phyloP scores from a whole-genome alignment of 176 grass and related monocot genomes.

The Carex pumila region DNA sequence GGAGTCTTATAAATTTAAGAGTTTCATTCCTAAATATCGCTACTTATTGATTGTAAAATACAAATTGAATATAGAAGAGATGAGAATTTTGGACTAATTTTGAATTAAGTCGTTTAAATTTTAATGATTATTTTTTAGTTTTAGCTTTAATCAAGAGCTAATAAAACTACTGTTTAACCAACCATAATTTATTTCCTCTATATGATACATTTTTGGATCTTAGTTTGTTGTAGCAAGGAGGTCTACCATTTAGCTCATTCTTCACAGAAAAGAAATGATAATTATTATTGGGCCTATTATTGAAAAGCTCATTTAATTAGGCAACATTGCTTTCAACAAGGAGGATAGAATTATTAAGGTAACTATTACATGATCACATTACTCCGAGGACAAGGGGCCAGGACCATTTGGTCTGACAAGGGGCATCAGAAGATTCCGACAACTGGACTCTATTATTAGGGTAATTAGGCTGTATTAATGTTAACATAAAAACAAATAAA shows the following conservation, averaged over 20 bases:
- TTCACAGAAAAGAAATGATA: background rate
- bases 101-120: background rate
- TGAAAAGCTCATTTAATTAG: background rate
- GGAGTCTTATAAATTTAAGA: slow-evolving; percentile 54
- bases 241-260: background rate
- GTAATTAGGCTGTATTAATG: background rate
- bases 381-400: too few relatives aligned
- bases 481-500: background rate
- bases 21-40: slow-evolving; percentile 61
- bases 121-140: background rate
- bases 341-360: too few relatives aligned
- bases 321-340: too few relatives aligned
- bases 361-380: background rate
- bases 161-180: background rate
- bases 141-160: background rate
- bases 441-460: background rate
- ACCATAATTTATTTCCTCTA: background rate
- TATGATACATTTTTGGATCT: background rate
- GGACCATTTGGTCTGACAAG: background rate
- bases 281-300: background rate
- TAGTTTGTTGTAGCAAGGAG: background rate
- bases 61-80: background rate
- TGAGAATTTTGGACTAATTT: background rate
- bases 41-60: slow-evolving; percentile 37
- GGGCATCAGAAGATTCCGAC: background rate